A percentile compares a stretch with the other conserved stretches of the same genome.
phyloP scores from a whole-genome alignment of 2,329 filamentous ascomycete genomes.

The Exophiala sideris region DNA sequence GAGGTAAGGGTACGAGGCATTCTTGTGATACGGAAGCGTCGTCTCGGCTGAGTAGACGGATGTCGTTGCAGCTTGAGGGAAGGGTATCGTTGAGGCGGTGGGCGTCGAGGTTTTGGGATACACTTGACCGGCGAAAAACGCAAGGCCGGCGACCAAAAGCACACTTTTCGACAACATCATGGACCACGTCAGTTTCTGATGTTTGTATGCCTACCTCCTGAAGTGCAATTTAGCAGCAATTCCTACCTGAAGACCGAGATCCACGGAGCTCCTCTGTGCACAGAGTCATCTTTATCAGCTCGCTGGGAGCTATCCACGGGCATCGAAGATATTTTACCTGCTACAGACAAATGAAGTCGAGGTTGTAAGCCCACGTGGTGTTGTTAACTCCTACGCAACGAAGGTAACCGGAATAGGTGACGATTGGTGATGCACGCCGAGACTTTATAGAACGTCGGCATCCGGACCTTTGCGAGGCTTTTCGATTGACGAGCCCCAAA shows the following conservation, averaged over 20 bases:
- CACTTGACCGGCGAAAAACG: background rate
- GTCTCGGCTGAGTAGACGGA: conserved; percentile 2
- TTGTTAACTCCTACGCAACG: background rate
- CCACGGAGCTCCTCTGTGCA: no score
- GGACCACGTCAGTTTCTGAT: background rate
- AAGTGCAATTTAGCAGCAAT: background rate
- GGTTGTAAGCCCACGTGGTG: conserved; percentile 1
- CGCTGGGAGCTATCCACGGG: no score
- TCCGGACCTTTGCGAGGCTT: no score
- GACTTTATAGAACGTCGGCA: no score
- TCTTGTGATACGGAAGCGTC: conserved; percentile 8
- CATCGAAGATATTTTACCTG: no score
- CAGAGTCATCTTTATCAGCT: no score
- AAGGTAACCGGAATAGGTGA: no score
- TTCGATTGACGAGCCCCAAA: no score
- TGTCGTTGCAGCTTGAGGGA: conserved; percentile 2
- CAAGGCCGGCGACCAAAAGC: background rate
- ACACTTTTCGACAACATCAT: background rate
- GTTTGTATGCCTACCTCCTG: background rate
- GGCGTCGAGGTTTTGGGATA: background rate
- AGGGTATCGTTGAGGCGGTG: background rate
- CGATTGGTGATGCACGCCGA: no score
- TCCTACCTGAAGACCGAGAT: no score
- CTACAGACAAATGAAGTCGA: conserved; percentile 4
- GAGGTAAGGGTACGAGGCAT: conserved; percentile 4